Conservation (phyloP, 1,139 yeast genomes). For the Blastobotrys petasosporus region DNA sequence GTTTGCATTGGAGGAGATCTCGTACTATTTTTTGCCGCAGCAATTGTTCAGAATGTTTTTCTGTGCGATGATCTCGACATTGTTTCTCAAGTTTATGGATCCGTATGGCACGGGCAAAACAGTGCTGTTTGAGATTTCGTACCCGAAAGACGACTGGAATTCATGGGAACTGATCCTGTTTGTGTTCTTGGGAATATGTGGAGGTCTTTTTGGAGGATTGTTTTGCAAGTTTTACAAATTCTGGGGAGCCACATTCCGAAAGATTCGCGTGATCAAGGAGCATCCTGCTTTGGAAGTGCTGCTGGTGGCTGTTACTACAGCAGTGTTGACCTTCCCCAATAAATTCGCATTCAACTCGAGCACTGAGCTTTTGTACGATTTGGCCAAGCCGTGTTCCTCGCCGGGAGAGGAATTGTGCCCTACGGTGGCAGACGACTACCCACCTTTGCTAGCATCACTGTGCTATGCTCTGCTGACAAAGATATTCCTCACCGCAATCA, state of each 20-base stretch:
- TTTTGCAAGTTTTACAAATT: conserved; percentile 46
- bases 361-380: conserved; percentile 47
- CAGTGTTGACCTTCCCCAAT: conserved; percentile 47
- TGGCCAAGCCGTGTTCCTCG: conserved; percentile 47
- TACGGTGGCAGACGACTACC: conserved; percentile 29
- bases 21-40: conserved; percentile 52
- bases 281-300: conserved; percentile 48
- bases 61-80: conserved; percentile 54
- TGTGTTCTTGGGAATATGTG: conserved; percentile 47
- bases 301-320: conserved; percentile 44
- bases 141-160: conserved; percentile 50
- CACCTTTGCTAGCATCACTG: conserved; percentile 37
- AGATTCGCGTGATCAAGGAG: conserved; percentile 33
- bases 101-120: conserved; percentile 63
- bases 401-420: conserved; percentile 40
- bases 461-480: conserved; percentile 44
- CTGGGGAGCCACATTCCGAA: conserved; percentile 46
- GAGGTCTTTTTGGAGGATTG: conserved; percentile 53
- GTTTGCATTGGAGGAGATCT: conserved; percentile 60
- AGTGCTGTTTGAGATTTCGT: conserved; percentile 52
- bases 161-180: conserved; percentile 44
- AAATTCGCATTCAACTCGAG: conserved; percentile 50
- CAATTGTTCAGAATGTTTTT: conserved; percentile 55
- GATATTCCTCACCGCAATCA: conserved; percentile 44
- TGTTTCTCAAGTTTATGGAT: conserved; percentile 50